A percentile compares a stretch with the other conserved stretches of the same genome.
These are phyloP conservation scores for Cyberlindnera americana DNA, from an alignment of 805 yeast genomes.

Conservation along the genomic window DNA sequence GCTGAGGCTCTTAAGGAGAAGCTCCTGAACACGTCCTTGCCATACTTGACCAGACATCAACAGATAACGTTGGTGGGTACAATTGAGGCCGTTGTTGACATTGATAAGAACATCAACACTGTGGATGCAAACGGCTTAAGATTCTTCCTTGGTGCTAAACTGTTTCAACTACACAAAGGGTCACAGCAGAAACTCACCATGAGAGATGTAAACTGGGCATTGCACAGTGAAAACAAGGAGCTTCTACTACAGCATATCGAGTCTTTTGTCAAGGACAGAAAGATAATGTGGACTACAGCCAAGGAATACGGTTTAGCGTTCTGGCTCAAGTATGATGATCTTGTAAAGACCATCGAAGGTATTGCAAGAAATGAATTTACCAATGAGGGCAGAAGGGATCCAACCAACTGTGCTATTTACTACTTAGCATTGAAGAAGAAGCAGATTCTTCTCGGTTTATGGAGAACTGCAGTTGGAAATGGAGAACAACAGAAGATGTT, in stretches of 20 bases:
- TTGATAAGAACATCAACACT: constrained; percentile 38
- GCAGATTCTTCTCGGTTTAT: constrained; percentile 69
- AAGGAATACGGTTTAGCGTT: constrained; percentile 60
- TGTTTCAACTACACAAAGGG: constrained; percentile 53
- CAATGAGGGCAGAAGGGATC: constrained; percentile 55
- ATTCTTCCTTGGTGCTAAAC: constrained; percentile 65
- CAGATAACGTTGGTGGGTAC: constrained; percentile 77
- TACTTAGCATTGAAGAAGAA: constrained; percentile 79
- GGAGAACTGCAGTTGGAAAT: constrained; percentile 76
- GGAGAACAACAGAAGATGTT: constrained; percentile 82
- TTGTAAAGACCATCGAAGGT: constrained; percentile 55
- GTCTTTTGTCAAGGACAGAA: constrained; percentile 34
- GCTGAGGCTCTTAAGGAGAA: constrained; percentile 52
- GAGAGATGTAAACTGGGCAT: constrained; percentile 86
- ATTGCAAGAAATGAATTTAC: constrained; percentile 73
- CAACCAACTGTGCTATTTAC: constrained; percentile 67
- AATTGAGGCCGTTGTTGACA: constrained; percentile 57
- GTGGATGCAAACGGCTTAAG: constrained; percentile 57
- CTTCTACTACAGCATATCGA: constrained; percentile 50
- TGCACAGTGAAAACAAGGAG: constrained; percentile 77
- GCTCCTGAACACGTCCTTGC: constrained; percentile 62
- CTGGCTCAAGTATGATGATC: constrained; percentile 56
- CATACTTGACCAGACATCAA: constrained; percentile 85
- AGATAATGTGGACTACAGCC: constrained; percentile 59
- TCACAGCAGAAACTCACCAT: constrained; percentile 55